These are phyloP conservation scores for Sporodiniella umbellata DNA, from an alignment of 371 early-diverging fungal genomes.

Conservation along the genomic window DNA sequence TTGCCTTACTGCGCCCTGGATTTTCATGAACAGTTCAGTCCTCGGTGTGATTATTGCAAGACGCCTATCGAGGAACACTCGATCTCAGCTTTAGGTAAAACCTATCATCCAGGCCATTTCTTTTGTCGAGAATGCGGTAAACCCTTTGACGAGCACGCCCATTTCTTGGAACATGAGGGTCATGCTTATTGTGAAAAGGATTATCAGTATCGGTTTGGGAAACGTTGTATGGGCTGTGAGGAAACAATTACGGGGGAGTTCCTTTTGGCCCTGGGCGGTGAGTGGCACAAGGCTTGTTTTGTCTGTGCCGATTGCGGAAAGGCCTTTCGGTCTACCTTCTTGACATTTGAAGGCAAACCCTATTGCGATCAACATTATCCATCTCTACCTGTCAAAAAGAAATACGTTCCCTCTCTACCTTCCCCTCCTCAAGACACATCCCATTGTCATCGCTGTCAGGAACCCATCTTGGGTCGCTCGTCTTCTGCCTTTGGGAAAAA, in stretches of 20 bases:
- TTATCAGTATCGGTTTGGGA: conserved; percentile 61
- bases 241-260: conserved; percentile 57
- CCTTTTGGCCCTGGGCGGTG: conserved; percentile 56
- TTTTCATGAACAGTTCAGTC: conserved; percentile 65
- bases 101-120: conserved; percentile 73
- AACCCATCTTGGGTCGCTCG: conserved; percentile 46
- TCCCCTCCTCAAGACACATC: conserved; percentile 6
- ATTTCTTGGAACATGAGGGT: conserved; percentile 68
- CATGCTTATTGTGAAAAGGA: conserved; percentile 76
- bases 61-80: conserved; percentile 63
- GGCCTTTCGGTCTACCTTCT: conserved; percentile 50
- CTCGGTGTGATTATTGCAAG: conserved; percentile 63
- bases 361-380: conserved; percentile 65
- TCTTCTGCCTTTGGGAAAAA: conserved; percentile 44
- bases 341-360: conserved; percentile 51
- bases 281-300: conserved; percentile 76
- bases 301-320: conserved; percentile 61
- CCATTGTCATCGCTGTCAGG: conserved; percentile 36
- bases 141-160: conserved; percentile 52
- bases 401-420: neutral
- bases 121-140: conserved; percentile 77
- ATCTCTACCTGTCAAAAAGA: conserved; percentile 1
- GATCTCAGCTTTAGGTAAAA: conserved; percentile 64
- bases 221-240: conserved; percentile 61
- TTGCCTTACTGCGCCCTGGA: conserved; percentile 61